Conservation (phyloP, 169 alveolate genomes). For the Plasmodium falciparum region DNA sequence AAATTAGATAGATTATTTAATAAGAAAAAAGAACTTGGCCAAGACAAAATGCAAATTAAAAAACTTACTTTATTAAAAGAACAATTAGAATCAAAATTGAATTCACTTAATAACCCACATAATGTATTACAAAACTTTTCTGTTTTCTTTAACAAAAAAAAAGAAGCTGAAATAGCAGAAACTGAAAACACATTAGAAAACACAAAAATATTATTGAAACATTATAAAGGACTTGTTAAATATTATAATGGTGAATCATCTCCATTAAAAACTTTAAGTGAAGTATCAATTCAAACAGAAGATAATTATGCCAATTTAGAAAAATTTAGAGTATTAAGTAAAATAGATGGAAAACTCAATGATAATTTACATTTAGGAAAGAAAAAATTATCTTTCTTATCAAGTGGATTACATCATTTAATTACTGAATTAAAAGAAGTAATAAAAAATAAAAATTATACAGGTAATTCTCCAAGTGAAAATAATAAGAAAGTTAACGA, state of each 20-base stretch:
- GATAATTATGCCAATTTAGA: conserved; percentile 24
- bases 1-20: conserved; percentile 37
- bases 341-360: conserved; percentile 24
- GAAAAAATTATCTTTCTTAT: conserved; percentile 16
- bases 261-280: conserved; percentile 42
- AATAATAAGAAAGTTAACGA: conserved; percentile 3
- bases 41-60: conserved; percentile 2
- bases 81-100: conserved; percentile 20
- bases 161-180: conserved; percentile 32
- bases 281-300: conserved; percentile 31
- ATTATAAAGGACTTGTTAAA: conserved; percentile 34
- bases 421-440: conserved; percentile 41
- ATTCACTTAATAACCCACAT: conserved; percentile 13
- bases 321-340: conserved; percentile 34
- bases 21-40: conserved; percentile 3
- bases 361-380: conserved; percentile 40
- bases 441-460: conserved; percentile 15
- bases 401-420: conserved; percentile 44
- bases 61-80: conserved; percentile 7
- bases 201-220: conserved; percentile 26
- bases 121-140: conserved; percentile 5
- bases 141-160: conserved; percentile 38
- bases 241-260: conserved; percentile 42
- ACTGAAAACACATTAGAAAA: conserved; percentile 34
- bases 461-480: conserved; percentile 2